These are phyloP conservation scores for Amborella trichopoda DNA, from an alignment of 164 flowering plant species.

Conservation along the genomic window DNA sequence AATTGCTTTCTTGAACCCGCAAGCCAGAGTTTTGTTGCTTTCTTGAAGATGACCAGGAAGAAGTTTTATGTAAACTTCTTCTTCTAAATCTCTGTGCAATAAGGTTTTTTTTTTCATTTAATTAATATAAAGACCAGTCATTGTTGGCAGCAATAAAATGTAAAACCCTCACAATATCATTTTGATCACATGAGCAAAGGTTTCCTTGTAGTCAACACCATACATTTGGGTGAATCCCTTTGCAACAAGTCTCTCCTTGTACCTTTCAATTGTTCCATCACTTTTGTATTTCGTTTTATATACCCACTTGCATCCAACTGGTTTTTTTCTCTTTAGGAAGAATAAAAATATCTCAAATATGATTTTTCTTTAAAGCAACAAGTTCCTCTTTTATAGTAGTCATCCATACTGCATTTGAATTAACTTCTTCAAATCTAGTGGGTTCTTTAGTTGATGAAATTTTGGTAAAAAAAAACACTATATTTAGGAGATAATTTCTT, in stretches of 20 bases:
- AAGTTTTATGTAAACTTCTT: not conserved
- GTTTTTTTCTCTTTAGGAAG: not conserved
- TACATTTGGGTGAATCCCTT: slow-evolving; percentile 1
- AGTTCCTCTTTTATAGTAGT: not conserved
- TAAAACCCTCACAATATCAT: not conserved
- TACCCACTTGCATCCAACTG: not conserved
- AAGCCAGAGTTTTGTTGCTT: not conserved
- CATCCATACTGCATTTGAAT: too few species aligned
- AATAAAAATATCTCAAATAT: not conserved
- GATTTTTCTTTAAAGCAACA: not conserved
- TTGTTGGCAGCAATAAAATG: not conserved
- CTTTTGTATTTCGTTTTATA: not conserved
- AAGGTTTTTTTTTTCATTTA: not conserved
- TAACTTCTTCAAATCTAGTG: too few species aligned
- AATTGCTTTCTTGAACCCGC: not conserved
- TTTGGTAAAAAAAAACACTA: too few species aligned
- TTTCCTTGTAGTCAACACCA: not conserved
- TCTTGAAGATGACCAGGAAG: not conserved
- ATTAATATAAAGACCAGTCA: not conserved
- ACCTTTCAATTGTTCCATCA: not conserved
- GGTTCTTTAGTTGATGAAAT: too few species aligned
- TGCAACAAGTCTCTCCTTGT: slow-evolving; percentile 2
- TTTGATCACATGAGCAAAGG: not conserved
- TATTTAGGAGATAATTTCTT: too few species aligned
- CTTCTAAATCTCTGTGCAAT: not conserved